phyloP scores from a whole-genome alignment of 352 stramenopile genomes.

The Globisporangium radiosum region DNA sequence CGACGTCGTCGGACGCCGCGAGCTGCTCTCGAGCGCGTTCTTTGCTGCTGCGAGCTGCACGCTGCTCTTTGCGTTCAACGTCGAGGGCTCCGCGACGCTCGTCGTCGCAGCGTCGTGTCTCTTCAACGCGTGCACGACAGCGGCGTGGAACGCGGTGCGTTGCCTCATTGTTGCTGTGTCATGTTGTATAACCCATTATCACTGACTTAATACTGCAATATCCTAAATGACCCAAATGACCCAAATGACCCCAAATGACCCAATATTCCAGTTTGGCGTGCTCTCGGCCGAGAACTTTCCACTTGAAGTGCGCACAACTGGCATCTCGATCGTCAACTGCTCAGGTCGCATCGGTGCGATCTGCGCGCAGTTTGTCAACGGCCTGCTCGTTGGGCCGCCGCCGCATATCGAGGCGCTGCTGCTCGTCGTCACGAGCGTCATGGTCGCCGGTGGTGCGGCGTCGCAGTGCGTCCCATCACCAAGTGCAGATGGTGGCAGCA shows the following conservation, averaged over 20 bases:
- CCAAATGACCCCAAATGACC: not conserved
- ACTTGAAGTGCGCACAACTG: constrained; percentile 82
- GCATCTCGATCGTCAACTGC: constrained; percentile 87
- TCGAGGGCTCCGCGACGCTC: constrained; percentile 47
- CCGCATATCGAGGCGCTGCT: constrained; percentile 75
- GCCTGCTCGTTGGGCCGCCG: constrained; percentile 70
- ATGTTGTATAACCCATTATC: no score
- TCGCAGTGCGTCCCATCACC: constrained; percentile 28
- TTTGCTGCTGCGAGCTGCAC: constrained; percentile 57
- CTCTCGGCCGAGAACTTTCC: constrained; percentile 87
- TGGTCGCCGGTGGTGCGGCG: constrained; percentile 51
- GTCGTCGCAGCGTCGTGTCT: constrained; percentile 86
- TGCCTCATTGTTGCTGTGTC: no score
- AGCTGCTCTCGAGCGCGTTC: constrained; percentile 60
- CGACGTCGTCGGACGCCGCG: constrained; percentile 61
- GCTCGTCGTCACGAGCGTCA: constrained; percentile 68
- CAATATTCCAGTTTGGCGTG: constrained; percentile 65
- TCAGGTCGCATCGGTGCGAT: constrained; percentile 86
- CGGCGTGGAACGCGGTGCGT: constrained; percentile 86
- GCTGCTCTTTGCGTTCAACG: constrained; percentile 77
- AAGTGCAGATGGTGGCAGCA: constrained; percentile 18
- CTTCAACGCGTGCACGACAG: constrained; percentile 89
- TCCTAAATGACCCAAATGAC: no score
- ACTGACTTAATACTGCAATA: not conserved
- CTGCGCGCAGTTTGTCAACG: constrained; percentile 88